Conservation (phyloP, 2,329 filamentous ascomycete species). For the Macrophomina pseudophaseolina region DNA sequence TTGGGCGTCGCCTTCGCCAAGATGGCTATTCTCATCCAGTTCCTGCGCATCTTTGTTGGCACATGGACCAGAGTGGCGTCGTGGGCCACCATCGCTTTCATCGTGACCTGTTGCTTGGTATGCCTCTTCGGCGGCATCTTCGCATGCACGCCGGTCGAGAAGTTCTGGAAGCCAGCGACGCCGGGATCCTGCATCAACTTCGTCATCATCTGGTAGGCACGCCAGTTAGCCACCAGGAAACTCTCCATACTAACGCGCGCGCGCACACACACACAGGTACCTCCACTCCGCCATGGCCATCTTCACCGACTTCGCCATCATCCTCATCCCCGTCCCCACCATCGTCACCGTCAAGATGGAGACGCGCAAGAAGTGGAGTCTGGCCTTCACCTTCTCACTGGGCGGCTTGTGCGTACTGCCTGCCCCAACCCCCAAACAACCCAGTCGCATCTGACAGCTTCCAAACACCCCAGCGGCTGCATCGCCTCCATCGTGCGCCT, state of each 20-base stretch:
- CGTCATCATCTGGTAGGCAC: slow-evolving; percentile 4
- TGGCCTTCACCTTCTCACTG: slow-evolving; percentile 39
- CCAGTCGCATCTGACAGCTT: not conserved
- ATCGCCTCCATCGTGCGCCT: slow-evolving; percentile 33
- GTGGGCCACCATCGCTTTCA: slow-evolving; percentile 9
- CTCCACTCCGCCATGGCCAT: slow-evolving; percentile 19
- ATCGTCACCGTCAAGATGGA: slow-evolving; percentile 34
- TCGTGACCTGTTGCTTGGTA: slow-evolving; percentile 12
- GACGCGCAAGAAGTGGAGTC: slow-evolving; percentile 34
- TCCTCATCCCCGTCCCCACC: slow-evolving; percentile 24
- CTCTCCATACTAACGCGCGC: not conserved
- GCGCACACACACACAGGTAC: slow-evolving; percentile 8
- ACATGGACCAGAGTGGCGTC: not conserved
- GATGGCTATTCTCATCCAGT: slow-evolving; percentile 9
- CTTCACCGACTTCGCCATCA: slow-evolving; percentile 17
- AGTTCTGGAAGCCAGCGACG: slow-evolving; percentile 1
- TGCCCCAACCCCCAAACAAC: not conserved
- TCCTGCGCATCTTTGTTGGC: slow-evolving; percentile 2
- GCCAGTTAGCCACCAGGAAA: not conserved
- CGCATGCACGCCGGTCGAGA: slow-evolving; percentile 9
- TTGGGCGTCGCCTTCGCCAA: slow-evolving; percentile 9
- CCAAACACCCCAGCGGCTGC: slow-evolving; percentile 30
- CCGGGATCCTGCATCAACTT: slow-evolving; percentile 15
- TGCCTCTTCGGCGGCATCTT: slow-evolving; percentile 18
- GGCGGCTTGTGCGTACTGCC: slow-evolving; percentile 37